Percentiles rank a stretch among this genome's conserved stretches.
These are phyloP conservation scores for Stemphylium lycopersici DNA, from an alignment of 2,329 filamentous ascomycete genomes.

Conservation along the genomic window DNA sequence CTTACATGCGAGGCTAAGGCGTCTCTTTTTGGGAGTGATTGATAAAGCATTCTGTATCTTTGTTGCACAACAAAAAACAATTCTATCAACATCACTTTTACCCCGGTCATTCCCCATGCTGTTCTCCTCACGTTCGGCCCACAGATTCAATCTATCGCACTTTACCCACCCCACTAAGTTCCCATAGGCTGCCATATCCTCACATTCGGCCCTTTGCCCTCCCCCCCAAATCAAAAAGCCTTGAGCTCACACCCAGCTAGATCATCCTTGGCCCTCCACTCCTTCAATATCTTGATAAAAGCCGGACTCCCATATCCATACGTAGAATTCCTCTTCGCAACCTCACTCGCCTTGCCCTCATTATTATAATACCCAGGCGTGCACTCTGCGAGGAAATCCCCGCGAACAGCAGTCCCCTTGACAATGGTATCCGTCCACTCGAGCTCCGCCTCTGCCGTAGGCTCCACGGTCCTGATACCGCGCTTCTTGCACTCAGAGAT, in stretches of 20 bases:
- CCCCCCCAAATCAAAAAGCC: background rate
- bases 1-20: background rate
- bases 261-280: slow-evolving; percentile 37
- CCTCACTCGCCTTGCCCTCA: slow-evolving; percentile 20
- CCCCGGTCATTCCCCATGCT: too few relatives aligned
- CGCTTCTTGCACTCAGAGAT: slow-evolving; percentile 45
- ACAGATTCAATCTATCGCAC: too few relatives aligned
- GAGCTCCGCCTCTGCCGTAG: slow-evolving; percentile 55
- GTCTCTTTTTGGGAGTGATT: background rate
- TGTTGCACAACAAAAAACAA: too few relatives aligned
- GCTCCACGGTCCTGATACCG: slow-evolving; percentile 45
- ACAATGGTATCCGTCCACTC: slow-evolving; percentile 54
- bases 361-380: slow-evolving; percentile 59
- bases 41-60: too few relatives aligned
- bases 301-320: slow-evolving; percentile 41
- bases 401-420: slow-evolving; percentile 50
- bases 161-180: background rate
- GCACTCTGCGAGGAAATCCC: slow-evolving; percentile 53
- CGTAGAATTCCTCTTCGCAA: slow-evolving; percentile 19
- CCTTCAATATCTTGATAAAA: slow-evolving; percentile 41
- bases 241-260: background rate
- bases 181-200: background rate
- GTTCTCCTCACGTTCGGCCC: too few relatives aligned
- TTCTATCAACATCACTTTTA: too few relatives aligned
- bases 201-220: background rate